Conservation (phyloP, 2,329 filamentous ascomycete genomes). For the Ophiostoma populinum region DNA sequence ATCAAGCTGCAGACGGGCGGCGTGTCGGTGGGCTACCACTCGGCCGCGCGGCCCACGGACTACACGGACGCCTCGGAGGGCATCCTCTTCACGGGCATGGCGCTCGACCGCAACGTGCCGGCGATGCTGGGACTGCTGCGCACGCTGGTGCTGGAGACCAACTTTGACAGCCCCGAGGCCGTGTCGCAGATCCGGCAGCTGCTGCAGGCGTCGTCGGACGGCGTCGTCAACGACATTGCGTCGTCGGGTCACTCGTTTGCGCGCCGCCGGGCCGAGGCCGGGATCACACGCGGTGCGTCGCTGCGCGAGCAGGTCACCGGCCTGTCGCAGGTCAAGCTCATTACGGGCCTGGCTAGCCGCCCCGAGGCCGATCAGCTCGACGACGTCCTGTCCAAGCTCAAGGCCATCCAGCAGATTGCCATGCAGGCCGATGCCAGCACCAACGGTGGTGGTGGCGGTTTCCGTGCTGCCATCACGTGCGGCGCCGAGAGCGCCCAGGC, state of each 20-base stretch:
- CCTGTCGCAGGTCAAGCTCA: conserved; percentile 76
- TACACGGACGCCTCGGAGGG: conserved; percentile 61
- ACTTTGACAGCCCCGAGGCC: conserved; percentile 74
- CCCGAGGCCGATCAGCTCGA: conserved; percentile 48
- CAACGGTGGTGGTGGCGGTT: conserved; percentile 32
- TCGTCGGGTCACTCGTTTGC: conserved; percentile 81
- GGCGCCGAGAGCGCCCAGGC: conserved; percentile 50
- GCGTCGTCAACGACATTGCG: conserved; percentile 80
- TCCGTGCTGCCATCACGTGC: conserved; percentile 76
- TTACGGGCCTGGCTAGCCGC: conserved; percentile 60
- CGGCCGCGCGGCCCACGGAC: conserved; percentile 59
- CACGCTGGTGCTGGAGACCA: conserved; percentile 66
- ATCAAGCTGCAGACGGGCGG: conserved; percentile 96
- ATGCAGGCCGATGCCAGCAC: conserved; percentile 26
- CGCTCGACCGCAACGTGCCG: conserved; percentile 75
- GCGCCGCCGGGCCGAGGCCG: conserved; percentile 65
- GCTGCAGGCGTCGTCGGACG: conserved; percentile 71
- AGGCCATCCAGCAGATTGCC: conserved; percentile 65
- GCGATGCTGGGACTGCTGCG: conserved; percentile 79
- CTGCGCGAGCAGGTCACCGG: conserved; percentile 74
- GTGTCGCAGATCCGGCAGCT: conserved; percentile 72
- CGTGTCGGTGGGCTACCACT: conserved; percentile 68
- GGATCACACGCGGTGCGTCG: conserved; percentile 53
- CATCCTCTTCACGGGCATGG: conserved; percentile 68
- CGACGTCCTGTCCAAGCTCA: conserved; percentile 68